Conservation (phyloP, 768 basidiomycete species). For the Mycena floridula region DNA sequence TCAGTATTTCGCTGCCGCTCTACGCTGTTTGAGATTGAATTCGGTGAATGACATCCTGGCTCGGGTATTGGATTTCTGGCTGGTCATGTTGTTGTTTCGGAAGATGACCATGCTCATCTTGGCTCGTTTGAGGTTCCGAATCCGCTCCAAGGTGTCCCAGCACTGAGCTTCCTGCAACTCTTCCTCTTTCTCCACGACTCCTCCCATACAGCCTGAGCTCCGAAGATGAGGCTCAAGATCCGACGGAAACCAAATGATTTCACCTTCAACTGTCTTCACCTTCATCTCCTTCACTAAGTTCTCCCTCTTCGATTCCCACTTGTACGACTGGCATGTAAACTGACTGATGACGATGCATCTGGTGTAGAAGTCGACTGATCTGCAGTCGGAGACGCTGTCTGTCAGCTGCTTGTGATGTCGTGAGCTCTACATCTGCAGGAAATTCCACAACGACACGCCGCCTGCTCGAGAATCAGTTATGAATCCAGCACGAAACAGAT, state of each 20-base stretch:
- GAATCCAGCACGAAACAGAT: too few relatives aligned
- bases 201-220: neutral
- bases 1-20: too few relatives aligned
- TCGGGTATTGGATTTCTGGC: too few relatives aligned
- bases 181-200: neutral
- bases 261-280: neutral
- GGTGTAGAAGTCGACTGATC: neutral
- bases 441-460: too few relatives aligned
- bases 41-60: too few relatives aligned
- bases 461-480: too few relatives aligned
- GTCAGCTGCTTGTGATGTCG: neutral
- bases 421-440: too few relatives aligned
- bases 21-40: too few relatives aligned
- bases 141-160: neutral
- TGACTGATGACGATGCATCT: neutral
- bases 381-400: neutral
- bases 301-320: too few relatives aligned
- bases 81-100: too few relatives aligned
- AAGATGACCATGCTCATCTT: neutral
- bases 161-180: neutral
- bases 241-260: neutral
- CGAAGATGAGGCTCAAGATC: neutral
- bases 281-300: neutral
- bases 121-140: neutral
- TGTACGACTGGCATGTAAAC: neutral